Evolutionary conservation across 2,329 filamentous ascomycete genomes (phyloP), one percentile per base, ranked within the genome.

Genomic region (Cytospora schulzeri): DNA sequence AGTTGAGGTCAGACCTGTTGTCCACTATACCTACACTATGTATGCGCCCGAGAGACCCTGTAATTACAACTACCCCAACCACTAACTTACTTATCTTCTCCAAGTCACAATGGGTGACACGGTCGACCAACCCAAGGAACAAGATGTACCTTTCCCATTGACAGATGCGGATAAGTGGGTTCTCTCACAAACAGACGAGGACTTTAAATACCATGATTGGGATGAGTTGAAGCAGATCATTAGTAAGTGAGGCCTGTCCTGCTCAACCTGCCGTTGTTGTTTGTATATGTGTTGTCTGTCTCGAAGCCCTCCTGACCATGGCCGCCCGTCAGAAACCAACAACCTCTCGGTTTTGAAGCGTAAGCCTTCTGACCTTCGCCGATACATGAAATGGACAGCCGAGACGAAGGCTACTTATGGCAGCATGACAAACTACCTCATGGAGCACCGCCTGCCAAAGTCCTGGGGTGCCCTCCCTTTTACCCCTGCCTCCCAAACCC

Each of bases 351-450:
- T 85, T 28, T 89, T 97, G 70, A 91, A 92, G 73, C 85, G 94
- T 45, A 87, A 88, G 64, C 93, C 94, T 1, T 93, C 90, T 29
- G 90, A 96, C 70, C 80, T 97, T 66, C 84, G 90, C 60, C 84
- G 85, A 50, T 97, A 97, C 73, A 88, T 94, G 71, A 80, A 88
- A 73, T 97, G 90, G 84, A 91, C 89, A 17, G 80, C 85, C 56
- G 81, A 88, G 64, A 87, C 90, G 58, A 89, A 90, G 70, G 82
- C 83, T 64, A 77, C 89, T 70, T 91, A 95, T 79, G 92, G 93
- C 67, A 91, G 88, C 68, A 90, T 96, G 72, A 89, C 91, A 77
- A 83, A 88, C 63, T 97, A 91, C 75, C 85, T 97, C 57, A 79
- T 96, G 61, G 81, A 83, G 62, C 83, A 95, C 76, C 84, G 92